Percentiles rank a stretch among this genome's conserved stretches.
Conservation (phyloP, 1,284 basidiomycete species). For the Golubevia sp. region DNA sequence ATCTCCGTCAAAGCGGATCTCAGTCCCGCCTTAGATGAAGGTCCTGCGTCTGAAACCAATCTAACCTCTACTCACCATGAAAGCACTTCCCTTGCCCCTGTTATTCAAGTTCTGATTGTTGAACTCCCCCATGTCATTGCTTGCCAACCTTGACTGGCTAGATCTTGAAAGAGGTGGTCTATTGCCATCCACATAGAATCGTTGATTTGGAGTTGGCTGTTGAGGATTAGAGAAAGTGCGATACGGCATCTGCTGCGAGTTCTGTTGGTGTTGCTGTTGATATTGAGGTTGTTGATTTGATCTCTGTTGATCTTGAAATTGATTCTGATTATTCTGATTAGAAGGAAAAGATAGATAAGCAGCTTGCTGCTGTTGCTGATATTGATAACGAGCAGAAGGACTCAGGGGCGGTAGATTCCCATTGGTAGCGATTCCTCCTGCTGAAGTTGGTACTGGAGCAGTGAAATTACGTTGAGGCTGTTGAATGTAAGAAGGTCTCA, state of each 20-base stretch:
- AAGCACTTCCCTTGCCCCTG: constrained; percentile 31
- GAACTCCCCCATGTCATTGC: constrained; percentile 9
- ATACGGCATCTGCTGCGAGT: background rate
- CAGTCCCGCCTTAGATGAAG: no score
- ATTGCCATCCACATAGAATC: background rate
- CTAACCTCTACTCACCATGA: constrained; percentile 25
- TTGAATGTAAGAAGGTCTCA: constrained; percentile 48
- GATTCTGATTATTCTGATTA: background rate
- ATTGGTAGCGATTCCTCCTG: constrained; percentile 12
- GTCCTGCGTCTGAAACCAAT: background rate
- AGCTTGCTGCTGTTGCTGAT: constrained; percentile 17
- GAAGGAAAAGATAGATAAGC: background rate
- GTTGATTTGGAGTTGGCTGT: no score
- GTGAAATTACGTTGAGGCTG: constrained; percentile 10
- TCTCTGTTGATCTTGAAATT: background rate
- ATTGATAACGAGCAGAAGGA: constrained; percentile 10
- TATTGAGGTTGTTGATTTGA: background rate
- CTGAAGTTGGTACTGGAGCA: constrained; percentile 15
- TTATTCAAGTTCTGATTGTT: constrained; percentile 17
- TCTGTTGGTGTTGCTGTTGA: background rate
- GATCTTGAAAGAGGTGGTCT: constrained; percentile 22
- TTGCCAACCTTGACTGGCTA: constrained; percentile 25
- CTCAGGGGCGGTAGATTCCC: constrained; percentile 9
- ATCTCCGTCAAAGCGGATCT: no score
- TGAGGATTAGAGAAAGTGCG: background rate